Conservation (phyloP, 805 yeast genomes). For the Ogataea salicorniae region DNA sequence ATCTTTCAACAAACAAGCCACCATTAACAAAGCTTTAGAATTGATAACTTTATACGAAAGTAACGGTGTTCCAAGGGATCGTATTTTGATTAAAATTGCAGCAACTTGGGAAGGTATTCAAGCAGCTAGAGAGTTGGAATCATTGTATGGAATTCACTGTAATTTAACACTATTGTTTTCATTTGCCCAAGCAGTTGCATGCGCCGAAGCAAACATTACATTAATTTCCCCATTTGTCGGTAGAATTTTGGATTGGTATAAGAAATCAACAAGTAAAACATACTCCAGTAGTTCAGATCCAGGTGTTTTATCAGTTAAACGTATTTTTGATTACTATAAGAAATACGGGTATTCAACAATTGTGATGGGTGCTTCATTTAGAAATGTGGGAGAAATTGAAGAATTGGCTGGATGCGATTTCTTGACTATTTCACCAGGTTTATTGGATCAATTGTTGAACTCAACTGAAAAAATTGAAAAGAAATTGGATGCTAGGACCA, state of each 20-base stretch:
- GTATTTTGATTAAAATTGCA: slow-evolving; percentile 93
- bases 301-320: slow-evolving; percentile 87
- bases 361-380: slow-evolving; percentile 99
- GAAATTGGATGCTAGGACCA: slow-evolving; percentile 57
- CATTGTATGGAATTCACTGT: slow-evolving; percentile 83
- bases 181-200: slow-evolving; percentile 95
- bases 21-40: slow-evolving; percentile 87
- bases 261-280: slow-evolving; percentile 82
- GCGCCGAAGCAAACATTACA: slow-evolving; percentile 95
- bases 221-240: slow-evolving; percentile 98
- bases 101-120: slow-evolving; percentile 99
- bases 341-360: slow-evolving; percentile 92
- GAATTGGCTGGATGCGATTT: slow-evolving; percentile 96
- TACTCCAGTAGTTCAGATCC: slow-evolving; percentile 83
- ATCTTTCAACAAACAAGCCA: slow-evolving; percentile 89
- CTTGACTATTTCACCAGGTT: slow-evolving; percentile 89
- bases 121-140: slow-evolving; percentile 94
- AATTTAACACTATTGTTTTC: slow-evolving; percentile 94
- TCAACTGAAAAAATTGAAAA: slow-evolving; percentile 72
- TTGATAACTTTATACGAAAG: slow-evolving; percentile 81
- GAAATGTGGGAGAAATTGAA: slow-evolving; percentile 90
- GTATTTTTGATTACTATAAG: slow-evolving; percentile 95
- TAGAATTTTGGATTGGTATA: slow-evolving; percentile 97
- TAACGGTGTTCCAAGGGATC: slow-evolving; percentile 79
- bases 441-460: slow-evolving; percentile 80